A percentile compares a stretch with the other conserved stretches of the same genome.
phyloP scores from a whole-genome alignment of 805 yeast species.

The Monosporozyma servazzii region DNA sequence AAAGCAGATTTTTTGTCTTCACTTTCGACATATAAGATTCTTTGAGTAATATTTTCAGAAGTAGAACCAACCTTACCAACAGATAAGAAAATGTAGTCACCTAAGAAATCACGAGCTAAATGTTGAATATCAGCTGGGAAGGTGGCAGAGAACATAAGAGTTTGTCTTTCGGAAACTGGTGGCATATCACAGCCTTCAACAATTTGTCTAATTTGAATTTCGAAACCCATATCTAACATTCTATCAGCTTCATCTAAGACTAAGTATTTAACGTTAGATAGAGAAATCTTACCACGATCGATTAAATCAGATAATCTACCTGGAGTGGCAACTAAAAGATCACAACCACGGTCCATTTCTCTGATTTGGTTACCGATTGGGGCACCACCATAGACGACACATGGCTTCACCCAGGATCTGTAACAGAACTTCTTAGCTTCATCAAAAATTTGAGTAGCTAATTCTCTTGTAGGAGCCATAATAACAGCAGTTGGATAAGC shows the following conservation, averaged over 20 bases:
- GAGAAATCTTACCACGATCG: conserved; percentile 89
- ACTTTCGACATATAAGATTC: conserved; percentile 83
- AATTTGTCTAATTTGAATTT: conserved; percentile 97
- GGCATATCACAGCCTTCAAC: conserved; percentile 99
- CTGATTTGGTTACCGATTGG: conserved; percentile 82
- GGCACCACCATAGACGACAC: conserved; percentile 98
- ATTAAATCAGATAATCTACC: conserved; percentile 95
- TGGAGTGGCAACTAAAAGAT: conserved; percentile 94
- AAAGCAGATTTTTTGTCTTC: conserved; percentile 86
- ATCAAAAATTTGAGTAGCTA: conserved; percentile 92
- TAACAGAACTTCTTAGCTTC: conserved; percentile 93
- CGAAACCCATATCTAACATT: conserved; percentile 99
- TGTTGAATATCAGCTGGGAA: conserved; percentile 97
- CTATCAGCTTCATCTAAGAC: conserved; percentile 99
- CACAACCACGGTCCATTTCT: conserved; percentile 89
- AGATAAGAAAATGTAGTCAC: conserved; percentile 88
- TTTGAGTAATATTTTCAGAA: conserved; percentile 95
- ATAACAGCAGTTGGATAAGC: conserved; percentile 92
- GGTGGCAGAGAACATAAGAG: conserved; percentile 97
- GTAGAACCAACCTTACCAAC: conserved; percentile 99
- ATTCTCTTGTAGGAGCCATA: conserved; percentile 98
- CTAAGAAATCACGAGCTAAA: conserved; percentile 94
- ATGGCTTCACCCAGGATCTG: conserved; percentile 96
- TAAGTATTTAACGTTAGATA: conserved; percentile 82
- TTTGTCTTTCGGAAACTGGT: conserved; percentile 79